Conservation (phyloP, 2,329 filamentous ascomycete genomes). For the Huntiella decipiens region DNA sequence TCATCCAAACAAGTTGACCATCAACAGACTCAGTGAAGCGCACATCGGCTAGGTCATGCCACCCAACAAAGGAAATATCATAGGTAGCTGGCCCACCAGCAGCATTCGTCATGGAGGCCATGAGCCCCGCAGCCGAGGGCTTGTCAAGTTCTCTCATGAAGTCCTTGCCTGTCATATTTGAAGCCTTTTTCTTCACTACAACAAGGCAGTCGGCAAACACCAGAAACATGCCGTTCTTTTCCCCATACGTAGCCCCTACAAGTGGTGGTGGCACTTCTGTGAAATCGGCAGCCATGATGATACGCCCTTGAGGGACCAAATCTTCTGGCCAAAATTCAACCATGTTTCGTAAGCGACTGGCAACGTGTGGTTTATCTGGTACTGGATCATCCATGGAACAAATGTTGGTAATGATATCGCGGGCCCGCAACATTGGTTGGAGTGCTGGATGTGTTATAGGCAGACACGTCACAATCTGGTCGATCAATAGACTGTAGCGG, state of each 20-base stretch:
- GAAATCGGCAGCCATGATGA: conserved; percentile 68
- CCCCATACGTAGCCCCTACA: conserved; percentile 12
- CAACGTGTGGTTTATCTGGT: conserved; percentile 52
- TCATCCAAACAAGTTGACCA: conserved; percentile 47
- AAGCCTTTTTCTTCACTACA: conserved; percentile 50
- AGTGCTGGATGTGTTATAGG: conserved; percentile 74
- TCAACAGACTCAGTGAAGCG: conserved; percentile 55
- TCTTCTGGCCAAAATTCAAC: conserved; percentile 59
- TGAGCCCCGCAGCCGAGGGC: conserved; percentile 43
- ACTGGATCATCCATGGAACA: conserved; percentile 69
- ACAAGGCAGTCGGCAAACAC: conserved; percentile 71
- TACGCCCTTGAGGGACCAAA: conserved; percentile 53
- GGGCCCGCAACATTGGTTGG: conserved; percentile 63
- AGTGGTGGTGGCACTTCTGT: conserved; percentile 60
- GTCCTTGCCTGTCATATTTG: conserved; percentile 51
- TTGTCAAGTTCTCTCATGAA: conserved; percentile 74
- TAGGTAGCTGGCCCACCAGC: conserved; percentile 41
- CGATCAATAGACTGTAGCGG: conserved; percentile 87
- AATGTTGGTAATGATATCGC: conserved; percentile 89
- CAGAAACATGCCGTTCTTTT: conserved; percentile 47
- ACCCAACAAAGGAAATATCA: conserved; percentile 59
- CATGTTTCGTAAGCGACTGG: conserved; percentile 55
- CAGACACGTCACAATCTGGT: conserved; percentile 76
- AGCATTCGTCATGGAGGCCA: conserved; percentile 44
- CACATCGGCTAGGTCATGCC: conserved; percentile 48